These are phyloP conservation scores for Phytophthora vignae DNA, from an alignment of 352 stramenopile genomes.

Conservation along the genomic window DNA sequence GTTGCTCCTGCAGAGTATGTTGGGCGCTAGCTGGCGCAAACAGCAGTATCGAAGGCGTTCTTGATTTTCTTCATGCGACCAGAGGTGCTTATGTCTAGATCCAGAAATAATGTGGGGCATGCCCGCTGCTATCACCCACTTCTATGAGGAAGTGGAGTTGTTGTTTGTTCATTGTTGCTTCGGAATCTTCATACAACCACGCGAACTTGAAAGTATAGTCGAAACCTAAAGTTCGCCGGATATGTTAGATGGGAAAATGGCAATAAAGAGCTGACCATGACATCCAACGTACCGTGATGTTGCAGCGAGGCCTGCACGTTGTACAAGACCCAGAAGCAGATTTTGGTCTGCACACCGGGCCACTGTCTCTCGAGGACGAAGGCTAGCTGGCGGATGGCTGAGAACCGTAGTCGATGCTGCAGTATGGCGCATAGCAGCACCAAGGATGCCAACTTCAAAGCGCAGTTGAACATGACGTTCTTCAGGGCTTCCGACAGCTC, in stretches of 20 bases:
- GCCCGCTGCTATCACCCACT: no score
- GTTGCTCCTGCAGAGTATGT: no score
- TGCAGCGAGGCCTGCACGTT: slow-evolving; percentile 27
- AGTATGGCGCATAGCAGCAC: slow-evolving; percentile 6
- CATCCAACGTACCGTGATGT: slow-evolving; percentile 23
- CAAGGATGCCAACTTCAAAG: slow-evolving; percentile 22
- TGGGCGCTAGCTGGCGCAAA: no score
- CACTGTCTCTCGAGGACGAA: slow-evolving; percentile 46
- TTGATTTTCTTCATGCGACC: no score
- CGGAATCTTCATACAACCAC: slow-evolving; percentile 14
- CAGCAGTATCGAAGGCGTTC: no score
- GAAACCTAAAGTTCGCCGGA: slow-evolving; percentile 10
- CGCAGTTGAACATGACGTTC: slow-evolving; percentile 28
- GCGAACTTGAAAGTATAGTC: slow-evolving; percentile 33
- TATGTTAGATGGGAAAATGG: not conserved
- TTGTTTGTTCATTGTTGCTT: no score
- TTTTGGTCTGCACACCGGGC: slow-evolving; percentile 33
- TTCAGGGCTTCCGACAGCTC: slow-evolving; percentile 19
- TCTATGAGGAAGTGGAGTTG: no score
- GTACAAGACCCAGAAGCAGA: slow-evolving; percentile 46
- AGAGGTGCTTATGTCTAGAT: no score
- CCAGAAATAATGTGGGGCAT: no score
- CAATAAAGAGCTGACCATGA: no score
- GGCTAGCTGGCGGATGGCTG: slow-evolving; percentile 31
- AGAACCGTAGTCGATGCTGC: slow-evolving; percentile 5